phyloP scores from a whole-genome alignment of 352 stramenopile species.

The Globisporangium irregulare region DNA sequence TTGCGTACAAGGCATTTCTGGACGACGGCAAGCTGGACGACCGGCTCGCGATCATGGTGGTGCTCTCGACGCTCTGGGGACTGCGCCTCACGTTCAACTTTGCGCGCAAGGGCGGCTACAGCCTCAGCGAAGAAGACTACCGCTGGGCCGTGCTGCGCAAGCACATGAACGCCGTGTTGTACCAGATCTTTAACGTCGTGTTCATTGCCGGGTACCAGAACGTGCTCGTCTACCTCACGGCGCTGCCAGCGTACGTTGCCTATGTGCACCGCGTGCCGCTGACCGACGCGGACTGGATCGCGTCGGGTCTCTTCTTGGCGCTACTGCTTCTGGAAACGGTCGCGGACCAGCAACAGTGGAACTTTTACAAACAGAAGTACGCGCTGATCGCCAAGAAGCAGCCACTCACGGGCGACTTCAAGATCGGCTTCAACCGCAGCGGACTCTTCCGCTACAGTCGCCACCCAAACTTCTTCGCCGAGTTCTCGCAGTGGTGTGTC shows the following conservation, averaged over 20 bases:
- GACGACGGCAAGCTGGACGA: constrained; percentile 57
- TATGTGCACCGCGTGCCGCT: constrained; percentile 50
- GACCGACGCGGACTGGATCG: constrained; percentile 64
- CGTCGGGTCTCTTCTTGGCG: constrained; percentile 61
- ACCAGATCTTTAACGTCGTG: constrained; percentile 88
- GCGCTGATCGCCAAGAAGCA: constrained; percentile 43
- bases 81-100: constrained; percentile 91
- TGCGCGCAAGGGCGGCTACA: constrained; percentile 88
- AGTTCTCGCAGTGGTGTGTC: constrained; percentile 89
- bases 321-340: constrained; percentile 78
- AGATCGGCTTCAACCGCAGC: constrained; percentile 76
- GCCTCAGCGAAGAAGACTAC: constrained; percentile 90
- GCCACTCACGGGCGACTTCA: constrained; percentile 65
- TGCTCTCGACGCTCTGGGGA: constrained; percentile 85
- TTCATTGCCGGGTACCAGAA: constrained; percentile 92
- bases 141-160: constrained; percentile 85
- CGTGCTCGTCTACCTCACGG: constrained; percentile 80
- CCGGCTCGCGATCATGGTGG: constrained; percentile 73
- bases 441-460: constrained; percentile 90
- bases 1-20: constrained; percentile 51
- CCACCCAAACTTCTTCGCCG: constrained; percentile 93
- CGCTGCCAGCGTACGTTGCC: constrained; percentile 65
- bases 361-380: constrained; percentile 90
- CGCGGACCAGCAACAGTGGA: constrained; percentile 92
- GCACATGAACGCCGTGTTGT: constrained; percentile 77